Percentiles rank a stretch among this genome's conserved stretches.
Evolutionary conservation across 2,329 filamentous ascomycete species (phyloP).

Genomic region (Paracamarosporium sp.): DNA sequence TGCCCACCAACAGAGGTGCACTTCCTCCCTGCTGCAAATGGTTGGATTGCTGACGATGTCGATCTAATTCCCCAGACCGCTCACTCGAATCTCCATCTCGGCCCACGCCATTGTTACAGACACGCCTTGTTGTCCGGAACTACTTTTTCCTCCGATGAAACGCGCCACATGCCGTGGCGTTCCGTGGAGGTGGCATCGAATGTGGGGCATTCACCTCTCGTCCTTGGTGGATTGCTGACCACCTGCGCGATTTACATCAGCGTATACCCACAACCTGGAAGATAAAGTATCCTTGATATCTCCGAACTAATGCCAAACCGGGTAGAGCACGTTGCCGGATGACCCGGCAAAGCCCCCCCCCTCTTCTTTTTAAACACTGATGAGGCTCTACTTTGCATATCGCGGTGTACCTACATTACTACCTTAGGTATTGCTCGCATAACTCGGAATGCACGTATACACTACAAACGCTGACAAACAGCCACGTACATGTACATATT

Average conservation of each 20-base stretch:
- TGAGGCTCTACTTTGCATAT: not conserved
- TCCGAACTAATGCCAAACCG: not conserved
- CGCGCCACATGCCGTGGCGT: slow-evolving; percentile 1
- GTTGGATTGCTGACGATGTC: too few species aligned
- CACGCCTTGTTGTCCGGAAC: too few species aligned
- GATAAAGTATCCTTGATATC: not conserved
- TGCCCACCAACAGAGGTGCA: too few species aligned
- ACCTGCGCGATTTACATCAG: not conserved
- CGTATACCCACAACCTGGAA: not conserved
- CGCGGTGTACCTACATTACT: not conserved
- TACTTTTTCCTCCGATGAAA: not conserved
- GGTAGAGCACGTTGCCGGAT: not conserved
- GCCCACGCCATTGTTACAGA: too few species aligned
- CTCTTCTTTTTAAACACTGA: too few species aligned
- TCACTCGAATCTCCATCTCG: too few species aligned
- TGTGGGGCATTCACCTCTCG: not conserved
- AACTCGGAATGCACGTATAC: not conserved
- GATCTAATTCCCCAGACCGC: too few species aligned
- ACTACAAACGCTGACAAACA: too few species aligned
- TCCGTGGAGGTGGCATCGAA: not conserved
- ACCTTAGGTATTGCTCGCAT: not conserved
- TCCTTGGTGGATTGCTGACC: not conserved
- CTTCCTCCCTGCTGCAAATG: too few species aligned
- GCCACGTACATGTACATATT: too few species aligned
- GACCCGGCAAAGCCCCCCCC: not conserved